Percentiles rank a stretch among this genome's conserved stretches.
Conservation (phyloP, 768 basidiomycete species). For the Pisolithus marmoratus region DNA sequence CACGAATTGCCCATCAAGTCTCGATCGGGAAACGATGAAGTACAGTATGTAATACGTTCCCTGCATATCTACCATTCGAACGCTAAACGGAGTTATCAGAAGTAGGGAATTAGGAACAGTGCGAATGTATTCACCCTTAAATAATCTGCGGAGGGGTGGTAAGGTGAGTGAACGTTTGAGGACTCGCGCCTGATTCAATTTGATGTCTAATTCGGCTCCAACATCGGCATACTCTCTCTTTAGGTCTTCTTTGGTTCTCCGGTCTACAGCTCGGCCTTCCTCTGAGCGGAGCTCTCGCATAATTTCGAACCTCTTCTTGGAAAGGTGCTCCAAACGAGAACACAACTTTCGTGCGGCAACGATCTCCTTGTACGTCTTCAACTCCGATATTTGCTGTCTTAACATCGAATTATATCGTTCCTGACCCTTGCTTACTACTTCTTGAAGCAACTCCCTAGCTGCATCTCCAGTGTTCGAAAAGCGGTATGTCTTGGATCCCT, state of each 20-base stretch:
- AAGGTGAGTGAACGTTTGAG: too few relatives aligned
- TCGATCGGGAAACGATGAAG: too few relatives aligned
- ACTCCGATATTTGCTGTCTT: conserved; percentile 7
- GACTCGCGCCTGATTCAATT: neutral
- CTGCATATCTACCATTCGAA: too few relatives aligned
- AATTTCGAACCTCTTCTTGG: conserved; percentile 5
- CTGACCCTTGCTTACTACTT: neutral
- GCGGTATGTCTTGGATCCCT: conserved; percentile 6
- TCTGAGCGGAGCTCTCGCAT: conserved; percentile 7
- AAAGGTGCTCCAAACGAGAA: conserved; percentile 5
- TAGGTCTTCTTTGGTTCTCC: neutral
- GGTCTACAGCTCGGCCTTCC: neutral
- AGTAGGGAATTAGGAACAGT: too few relatives aligned
- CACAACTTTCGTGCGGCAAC: conserved; percentile 6
- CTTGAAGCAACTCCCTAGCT: conserved; percentile 4
- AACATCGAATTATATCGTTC: neutral
- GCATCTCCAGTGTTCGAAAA: conserved; percentile 9
- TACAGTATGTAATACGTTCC: too few relatives aligned
- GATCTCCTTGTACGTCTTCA: conserved; percentile 7
- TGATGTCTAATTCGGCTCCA: neutral
- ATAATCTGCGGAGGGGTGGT: too few relatives aligned
- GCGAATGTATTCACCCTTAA: too few relatives aligned
- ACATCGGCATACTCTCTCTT: conserved; percentile 3
- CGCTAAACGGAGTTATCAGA: too few relatives aligned
- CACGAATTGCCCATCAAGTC: too few relatives aligned